phyloP scores from a whole-genome alignment of 2,329 filamentous ascomycete species.

The Fusarium beomiforme region DNA sequence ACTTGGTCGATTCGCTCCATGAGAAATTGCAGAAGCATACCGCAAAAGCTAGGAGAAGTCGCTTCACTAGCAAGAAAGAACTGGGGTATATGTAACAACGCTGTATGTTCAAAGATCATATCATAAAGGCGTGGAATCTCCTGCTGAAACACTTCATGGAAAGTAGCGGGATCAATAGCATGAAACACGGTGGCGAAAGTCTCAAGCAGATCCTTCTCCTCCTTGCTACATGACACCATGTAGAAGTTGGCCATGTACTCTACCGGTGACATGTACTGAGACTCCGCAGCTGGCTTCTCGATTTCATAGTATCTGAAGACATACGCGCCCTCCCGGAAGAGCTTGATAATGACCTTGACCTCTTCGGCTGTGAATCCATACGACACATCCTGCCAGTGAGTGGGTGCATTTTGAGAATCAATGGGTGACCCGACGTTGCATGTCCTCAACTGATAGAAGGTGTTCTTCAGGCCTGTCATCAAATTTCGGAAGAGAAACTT shows the following conservation, averaged over 20 bases:
- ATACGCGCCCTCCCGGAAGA: conserved; percentile 95
- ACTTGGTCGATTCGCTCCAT: conserved; percentile 98
- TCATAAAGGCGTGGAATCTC: conserved; percentile 97
- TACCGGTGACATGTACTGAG: conserved; percentile 80
- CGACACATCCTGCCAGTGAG: conserved; percentile 94
- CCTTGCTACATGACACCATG: conserved; percentile 91
- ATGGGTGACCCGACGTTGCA: conserved; percentile 82
- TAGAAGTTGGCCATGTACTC: conserved; percentile 96
- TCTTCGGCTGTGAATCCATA: conserved; percentile 98
- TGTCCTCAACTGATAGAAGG: conserved; percentile 92
- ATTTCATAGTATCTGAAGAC: conserved; percentile 98
- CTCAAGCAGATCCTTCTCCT: conserved; percentile 97
- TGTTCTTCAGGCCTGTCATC: conserved; percentile 94
- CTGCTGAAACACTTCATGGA: conserved; percentile 97
- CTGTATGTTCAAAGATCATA: conserved; percentile 97
- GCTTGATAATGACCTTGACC: conserved; percentile 93
- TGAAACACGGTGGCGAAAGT: conserved; percentile 99
- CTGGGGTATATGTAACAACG: conserved; percentile 92
- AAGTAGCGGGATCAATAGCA: conserved; percentile 96
- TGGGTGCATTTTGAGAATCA: conserved; percentile 80
- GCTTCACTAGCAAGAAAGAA: conserved; percentile 99
- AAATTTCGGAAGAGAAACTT: conserved; percentile 98
- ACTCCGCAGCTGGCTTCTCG: conserved; percentile 78
- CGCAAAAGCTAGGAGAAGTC: conserved; percentile 95
- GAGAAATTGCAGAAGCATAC: conserved; percentile 96